Base-by-base conservation (phyloP, 305 asterid species). In the Rubia tinctorum region DNA sequence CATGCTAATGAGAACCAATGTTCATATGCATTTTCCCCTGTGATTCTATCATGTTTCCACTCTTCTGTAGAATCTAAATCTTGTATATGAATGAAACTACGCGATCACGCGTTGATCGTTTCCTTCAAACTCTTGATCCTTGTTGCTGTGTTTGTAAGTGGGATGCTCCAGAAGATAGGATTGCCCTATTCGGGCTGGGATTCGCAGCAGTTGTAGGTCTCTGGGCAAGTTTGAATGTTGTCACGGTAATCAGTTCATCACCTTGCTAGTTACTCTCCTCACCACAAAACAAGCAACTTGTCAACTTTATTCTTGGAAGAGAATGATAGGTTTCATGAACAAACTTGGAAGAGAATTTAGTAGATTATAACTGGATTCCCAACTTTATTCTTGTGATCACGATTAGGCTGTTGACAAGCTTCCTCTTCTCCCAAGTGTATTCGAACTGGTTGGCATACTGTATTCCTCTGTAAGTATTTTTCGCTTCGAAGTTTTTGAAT, bases 171-270 rank as follows among this genome's bases (percentile, higher is more conserved):
- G 99, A 94, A 83, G 97, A 94, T 80, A 91, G 92, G 66, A 6
- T 90, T 85, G 97, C 89, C 56, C 80, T 94, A 78, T 66, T 91
- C 71, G 99, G 97, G 71, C 79, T 94, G 79, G 97, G 99, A 82
- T 88, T 94, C 77, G 91, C 97, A 2, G 90, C 93, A 8, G 74
- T 90, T 67, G 93, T 86, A 71, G 97, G 78, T 65, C 73, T 91
- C 17, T 91, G 97, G 99, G 91, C 97, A 4, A 71, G 95, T n/a
- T 68, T 75, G 65, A 94, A 87, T 82, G 81, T 94, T 73, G 71
- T 88, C n/a, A 18, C 88, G 83, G 97, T 91, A 91, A 81, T 49
- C 82, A 62, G 66, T 73, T 27, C 80, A 14, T 7, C 47, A 34
- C 53, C 22, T 62, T 47, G 18, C n/a, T 39, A 66, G 17, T 40